Evolutionary conservation across 345 rosid species (phyloP).

Genomic region (Salix exigua): DNA sequence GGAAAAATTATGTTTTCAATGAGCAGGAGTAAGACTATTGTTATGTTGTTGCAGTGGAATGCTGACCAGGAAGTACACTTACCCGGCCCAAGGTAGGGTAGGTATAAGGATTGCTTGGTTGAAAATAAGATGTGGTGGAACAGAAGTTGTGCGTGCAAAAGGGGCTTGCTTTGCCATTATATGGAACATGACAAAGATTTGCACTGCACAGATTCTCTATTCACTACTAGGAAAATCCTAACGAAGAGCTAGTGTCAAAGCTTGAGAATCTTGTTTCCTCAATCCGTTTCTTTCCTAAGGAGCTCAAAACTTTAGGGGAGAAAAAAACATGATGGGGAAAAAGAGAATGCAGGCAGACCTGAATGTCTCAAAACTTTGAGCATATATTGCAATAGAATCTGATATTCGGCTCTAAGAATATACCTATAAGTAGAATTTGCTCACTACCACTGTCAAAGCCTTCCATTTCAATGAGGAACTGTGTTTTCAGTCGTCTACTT

Average conservation of each 20-base stretch:
- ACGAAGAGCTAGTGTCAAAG: neutral
- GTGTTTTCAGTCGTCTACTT: constrained; percentile 92
- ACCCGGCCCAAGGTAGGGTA: neutral
- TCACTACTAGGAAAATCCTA: neutral
- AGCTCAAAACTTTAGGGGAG: neutral
- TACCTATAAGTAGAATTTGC: constrained; percentile 95
- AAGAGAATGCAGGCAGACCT: neutral
- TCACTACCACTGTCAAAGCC: constrained; percentile 85
- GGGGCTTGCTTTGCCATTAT: neutral
- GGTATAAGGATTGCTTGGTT: neutral
- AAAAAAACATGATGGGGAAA: neutral
- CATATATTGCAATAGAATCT: neutral
- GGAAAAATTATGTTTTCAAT: neutral
- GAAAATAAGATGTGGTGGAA: neutral
- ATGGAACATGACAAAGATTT: neutral
- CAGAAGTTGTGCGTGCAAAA: neutral
- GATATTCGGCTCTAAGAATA: constrained; percentile 2
- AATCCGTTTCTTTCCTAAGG: neutral
- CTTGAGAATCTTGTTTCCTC: neutral
- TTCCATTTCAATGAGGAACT: constrained; percentile 96
- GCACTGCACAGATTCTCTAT: neutral
- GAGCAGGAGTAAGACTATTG: neutral
- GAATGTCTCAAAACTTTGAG: too few relatives aligned
- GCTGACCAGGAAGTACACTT: neutral
- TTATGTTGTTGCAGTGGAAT: too few relatives aligned